phyloP scores from a whole-genome alignment of 768 basidiomycete species.

The Antrodiella citrinella region DNA sequence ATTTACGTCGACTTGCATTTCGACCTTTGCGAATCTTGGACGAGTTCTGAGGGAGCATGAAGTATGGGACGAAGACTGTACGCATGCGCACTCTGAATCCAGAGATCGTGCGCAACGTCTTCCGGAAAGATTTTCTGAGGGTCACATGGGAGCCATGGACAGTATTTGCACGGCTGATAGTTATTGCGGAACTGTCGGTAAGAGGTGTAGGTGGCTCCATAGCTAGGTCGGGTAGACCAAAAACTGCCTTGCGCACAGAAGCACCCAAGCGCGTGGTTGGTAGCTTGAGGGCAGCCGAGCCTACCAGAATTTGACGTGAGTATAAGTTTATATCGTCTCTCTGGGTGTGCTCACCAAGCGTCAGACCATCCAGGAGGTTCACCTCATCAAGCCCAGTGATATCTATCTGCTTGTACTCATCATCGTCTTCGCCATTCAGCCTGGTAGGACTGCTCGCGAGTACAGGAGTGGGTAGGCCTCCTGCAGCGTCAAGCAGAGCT shows the following conservation, averaged over 20 bases:
- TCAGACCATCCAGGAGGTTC: conserved; percentile 58
- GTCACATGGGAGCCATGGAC: conserved; percentile 35
- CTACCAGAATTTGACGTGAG: too few relatives aligned
- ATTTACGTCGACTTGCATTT: not conserved
- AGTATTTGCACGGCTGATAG: conserved; percentile 2
- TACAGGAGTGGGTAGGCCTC: conserved; percentile 22
- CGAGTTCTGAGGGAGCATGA: conserved; percentile 49
- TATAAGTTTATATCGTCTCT: too few relatives aligned
- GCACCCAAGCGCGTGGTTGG: conserved; percentile 69
- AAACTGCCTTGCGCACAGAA: conserved; percentile 49
- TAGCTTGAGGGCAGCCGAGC: conserved; percentile 31
- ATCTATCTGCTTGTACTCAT: conserved; percentile 26
- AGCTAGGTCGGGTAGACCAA: conserved; percentile 46
- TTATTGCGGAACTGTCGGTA: conserved; percentile 14
- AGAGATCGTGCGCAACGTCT: conserved; percentile 68
- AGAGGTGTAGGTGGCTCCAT: conserved; percentile 35
- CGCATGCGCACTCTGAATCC: conserved; percentile 90
- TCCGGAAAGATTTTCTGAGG: conserved; percentile 79
- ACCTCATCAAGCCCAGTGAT: conserved; percentile 54
- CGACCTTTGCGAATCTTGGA: conserved; percentile 2
- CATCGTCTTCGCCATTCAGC: conserved; percentile 26
- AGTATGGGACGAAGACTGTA: conserved; percentile 86
- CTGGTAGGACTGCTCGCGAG: conserved; percentile 8
- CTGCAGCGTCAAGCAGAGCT: conserved; percentile 24
- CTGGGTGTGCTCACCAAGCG: conserved; percentile 39